These are phyloP conservation scores for Kondoa subrosea DNA, from an alignment of 768 basidiomycete species.

Conservation along the genomic window DNA sequence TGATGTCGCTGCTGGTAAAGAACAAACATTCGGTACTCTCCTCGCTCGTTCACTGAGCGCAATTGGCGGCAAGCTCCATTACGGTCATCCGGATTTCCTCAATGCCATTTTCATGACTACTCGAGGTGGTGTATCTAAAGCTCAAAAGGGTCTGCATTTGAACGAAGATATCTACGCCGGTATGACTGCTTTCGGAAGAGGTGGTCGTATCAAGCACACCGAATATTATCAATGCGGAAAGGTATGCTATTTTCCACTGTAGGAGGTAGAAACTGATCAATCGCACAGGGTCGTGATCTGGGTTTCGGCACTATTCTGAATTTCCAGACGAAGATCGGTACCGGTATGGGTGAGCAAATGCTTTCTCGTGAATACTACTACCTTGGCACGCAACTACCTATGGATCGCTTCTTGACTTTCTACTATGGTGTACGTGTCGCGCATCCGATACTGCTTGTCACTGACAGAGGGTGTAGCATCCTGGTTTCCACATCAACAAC, in stretches of 20 bases:
- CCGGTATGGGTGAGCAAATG: conserved; percentile 99
- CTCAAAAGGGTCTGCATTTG: conserved; percentile 95
- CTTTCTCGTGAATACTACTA: conserved; percentile 98
- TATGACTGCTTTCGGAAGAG: conserved; percentile 94
- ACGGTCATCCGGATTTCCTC: conserved; percentile 98
- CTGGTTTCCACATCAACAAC: conserved; percentile 99
- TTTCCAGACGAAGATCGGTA: conserved; percentile 99
- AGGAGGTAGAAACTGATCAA: not conserved
- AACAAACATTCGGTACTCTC: conserved; percentile 97
- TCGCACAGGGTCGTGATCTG: conserved; percentile 67
- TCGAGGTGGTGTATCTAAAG: conserved; percentile 94
- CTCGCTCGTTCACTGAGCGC: conserved; percentile 89
- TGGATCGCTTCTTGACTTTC: conserved; percentile 97
- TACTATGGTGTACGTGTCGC: too few relatives aligned
- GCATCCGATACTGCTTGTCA: too few relatives aligned
- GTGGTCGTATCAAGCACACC: conserved; percentile 93
- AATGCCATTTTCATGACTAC: conserved; percentile 96
- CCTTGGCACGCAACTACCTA: conserved; percentile 87
- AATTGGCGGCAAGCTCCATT: conserved; percentile 96
- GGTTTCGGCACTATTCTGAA: conserved; percentile 98
- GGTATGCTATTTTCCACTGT: not conserved
- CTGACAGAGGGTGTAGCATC: too few relatives aligned
- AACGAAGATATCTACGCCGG: conserved; percentile 99
- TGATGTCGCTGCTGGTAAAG: conserved; percentile 95
- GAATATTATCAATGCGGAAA: conserved; percentile 69